Conservation (phyloP, 2,329 filamentous ascomycete genomes). For the Aspergillus fijiensis region DNA sequence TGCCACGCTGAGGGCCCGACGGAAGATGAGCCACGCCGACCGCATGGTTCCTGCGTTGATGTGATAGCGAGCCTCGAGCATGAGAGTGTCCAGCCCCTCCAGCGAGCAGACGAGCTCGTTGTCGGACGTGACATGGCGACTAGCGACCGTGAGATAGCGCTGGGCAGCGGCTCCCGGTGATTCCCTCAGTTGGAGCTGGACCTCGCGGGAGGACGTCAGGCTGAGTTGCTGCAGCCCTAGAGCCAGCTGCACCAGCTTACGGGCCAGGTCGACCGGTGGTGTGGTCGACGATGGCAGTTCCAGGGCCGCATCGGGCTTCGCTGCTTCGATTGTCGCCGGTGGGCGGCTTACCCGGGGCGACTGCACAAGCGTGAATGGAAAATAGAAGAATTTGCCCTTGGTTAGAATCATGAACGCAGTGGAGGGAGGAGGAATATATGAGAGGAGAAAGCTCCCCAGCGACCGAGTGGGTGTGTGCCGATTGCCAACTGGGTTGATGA, state of each 20-base stretch:
- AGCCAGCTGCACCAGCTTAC: conserved; percentile 5
- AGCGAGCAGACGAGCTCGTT: conserved; percentile 3
- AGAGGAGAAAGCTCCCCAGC: neutral
- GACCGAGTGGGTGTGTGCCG: neutral
- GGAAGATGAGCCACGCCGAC: neutral
- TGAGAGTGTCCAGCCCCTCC: conserved; percentile 2
- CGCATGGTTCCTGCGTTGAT: conserved; percentile 1
- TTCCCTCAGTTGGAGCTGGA: neutral
- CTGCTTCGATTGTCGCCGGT: neutral
- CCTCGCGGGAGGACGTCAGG: neutral
- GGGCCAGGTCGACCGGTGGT: conserved; percentile 1
- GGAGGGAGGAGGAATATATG: neutral
- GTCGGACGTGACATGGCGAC: neutral
- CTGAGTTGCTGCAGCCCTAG: conserved; percentile 6
- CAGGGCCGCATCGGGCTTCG: neutral
- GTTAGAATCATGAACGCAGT: neutral
- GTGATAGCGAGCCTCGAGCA: conserved; percentile 5
- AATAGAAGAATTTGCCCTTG: neutral
- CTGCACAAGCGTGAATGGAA: neutral
- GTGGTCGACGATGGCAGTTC: neutral
- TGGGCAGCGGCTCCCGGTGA: neutral
- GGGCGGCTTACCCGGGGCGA: neutral
- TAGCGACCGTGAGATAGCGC: neutral
- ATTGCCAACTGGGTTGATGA: neutral
- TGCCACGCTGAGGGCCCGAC: neutral